Evolutionary conservation across 257 asterid species (phyloP), one percentile per base, ranked within the genome.

Genomic region (Ehretia macrophylla): DNA sequence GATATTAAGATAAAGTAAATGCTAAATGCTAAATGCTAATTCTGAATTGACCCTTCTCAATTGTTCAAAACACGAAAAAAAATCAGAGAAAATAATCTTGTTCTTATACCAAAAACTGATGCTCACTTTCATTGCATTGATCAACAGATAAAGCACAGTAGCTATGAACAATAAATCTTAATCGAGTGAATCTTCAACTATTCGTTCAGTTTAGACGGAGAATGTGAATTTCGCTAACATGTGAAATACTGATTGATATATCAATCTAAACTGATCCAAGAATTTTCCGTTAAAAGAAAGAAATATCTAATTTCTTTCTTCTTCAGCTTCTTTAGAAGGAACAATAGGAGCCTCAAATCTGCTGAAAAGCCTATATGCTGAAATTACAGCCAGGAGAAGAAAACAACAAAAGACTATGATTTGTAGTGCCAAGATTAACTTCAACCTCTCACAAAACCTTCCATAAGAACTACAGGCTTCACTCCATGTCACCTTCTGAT

Each of bases 401-500:
- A 88, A 86, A 77, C 97, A 88, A 37, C 63, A 83, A 21, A 92
- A 80, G 0, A 81, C 74, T 48, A 86, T 63, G 0, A 71, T 73
- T 61, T 86, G 90, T 6, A 92, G 79, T 39, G 45, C 75, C 73
- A 92, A 59, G 40, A 79, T 87, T 18, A 78, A 32, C 69, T 76
- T 86, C 83, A 92, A 58, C 69, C 81, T 76, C 51, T 39, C 69
- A 82, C 99, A 92, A 66, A 92, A 84, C 18, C 44, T 75, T 4
- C 87, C 93, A 59, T 74, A 92, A n/a, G 96, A 72, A 58, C n/a
- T 76, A 67, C 99, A 92, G 11, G 93, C 94, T 74, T 77, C 78
- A 65, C 97, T 88, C 99, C 99, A 92, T 14, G 99, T 61, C 10
- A 92, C 85, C 71, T 64, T 23, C 32, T 52, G 82, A 63, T 92